Evolutionary conservation across 2,329 filamentous ascomycete species (phyloP).

Genomic region (Pyrenochaeta sp.): DNA sequence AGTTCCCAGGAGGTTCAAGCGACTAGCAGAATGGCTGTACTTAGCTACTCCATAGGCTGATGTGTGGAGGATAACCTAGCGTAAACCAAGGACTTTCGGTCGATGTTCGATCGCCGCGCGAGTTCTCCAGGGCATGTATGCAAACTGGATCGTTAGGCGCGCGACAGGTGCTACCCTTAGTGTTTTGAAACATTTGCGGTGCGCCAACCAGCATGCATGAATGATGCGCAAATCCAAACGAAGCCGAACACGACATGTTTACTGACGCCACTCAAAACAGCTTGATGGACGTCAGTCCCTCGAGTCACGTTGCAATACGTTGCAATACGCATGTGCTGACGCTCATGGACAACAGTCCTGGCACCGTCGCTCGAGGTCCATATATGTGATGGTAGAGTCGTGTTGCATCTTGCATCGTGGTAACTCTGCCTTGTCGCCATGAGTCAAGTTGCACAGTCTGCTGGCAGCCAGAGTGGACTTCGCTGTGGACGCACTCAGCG

Average conservation of each 20-base stretch:
- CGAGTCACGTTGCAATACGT: not conserved
- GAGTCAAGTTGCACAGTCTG: not conserved
- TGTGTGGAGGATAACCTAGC: too few relatives aligned
- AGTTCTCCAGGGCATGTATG: not conserved
- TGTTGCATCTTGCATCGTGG: not conserved
- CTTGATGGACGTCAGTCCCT: not conserved
- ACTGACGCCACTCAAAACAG: too few relatives aligned
- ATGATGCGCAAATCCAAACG: not conserved
- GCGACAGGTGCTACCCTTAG: slow-evolving; percentile 2
- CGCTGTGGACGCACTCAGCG: not conserved
- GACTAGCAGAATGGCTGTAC: too few relatives aligned
- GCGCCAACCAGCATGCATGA: not conserved
- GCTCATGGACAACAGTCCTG: not conserved
- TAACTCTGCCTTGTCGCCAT: not conserved
- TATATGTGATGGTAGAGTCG: not conserved
- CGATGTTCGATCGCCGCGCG: not conserved
- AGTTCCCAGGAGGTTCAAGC: too few relatives aligned
- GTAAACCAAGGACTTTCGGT: not conserved
- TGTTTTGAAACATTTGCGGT: slow-evolving; percentile 13
- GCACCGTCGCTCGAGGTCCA: not conserved
- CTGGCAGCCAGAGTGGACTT: not conserved
- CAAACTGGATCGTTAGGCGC: not conserved
- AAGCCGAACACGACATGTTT: slow-evolving; percentile 3
- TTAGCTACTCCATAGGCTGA: too few relatives aligned
- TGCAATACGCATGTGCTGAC: not conserved